Evolutionary conservation across 208 protist genomes (phyloP).

Genomic region (Trypanosoma lewisi): DNA sequence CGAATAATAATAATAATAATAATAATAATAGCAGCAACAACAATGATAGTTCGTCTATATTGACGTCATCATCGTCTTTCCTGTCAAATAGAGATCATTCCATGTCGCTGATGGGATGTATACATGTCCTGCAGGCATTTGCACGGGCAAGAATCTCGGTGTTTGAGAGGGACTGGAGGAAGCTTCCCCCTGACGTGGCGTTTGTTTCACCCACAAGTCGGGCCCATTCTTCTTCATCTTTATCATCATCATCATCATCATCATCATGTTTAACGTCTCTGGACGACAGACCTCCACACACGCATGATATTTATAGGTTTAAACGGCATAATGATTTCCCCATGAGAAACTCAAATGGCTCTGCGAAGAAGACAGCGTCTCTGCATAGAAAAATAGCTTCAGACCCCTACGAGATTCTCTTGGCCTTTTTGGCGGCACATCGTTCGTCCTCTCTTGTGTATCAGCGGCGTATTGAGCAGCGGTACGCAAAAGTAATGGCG

Average conservation of each 20-base stretch:
- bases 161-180: constrained; percentile 3
- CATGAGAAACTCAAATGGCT: not conserved
- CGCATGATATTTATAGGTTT: no score
- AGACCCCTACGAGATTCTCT: not conserved
- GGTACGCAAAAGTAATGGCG: constrained; percentile 4
- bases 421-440: constrained; percentile 16
- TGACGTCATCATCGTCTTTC: not conserved
- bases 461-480: not conserved
- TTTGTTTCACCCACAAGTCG: not conserved
- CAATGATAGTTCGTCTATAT: not conserved
- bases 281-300: no score
- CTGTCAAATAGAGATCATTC: not conserved
- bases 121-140: constrained; percentile 27
- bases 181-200: not conserved
- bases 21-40: no score
- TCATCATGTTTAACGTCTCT: no score
- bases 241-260: not conserved
- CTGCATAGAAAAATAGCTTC: not conserved
- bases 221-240: not conserved
- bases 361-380: not conserved
- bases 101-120: constrained; percentile 11
- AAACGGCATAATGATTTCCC: no score
- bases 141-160: constrained; percentile 7
- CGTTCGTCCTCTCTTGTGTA: constrained; percentile 10
- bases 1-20: not conserved